Percentiles rank a stretch among this genome's conserved stretches.
These are phyloP conservation scores for Naganishia cerealis DNA, from an alignment of 1,284 basidiomycete genomes.

Conservation along the genomic window DNA sequence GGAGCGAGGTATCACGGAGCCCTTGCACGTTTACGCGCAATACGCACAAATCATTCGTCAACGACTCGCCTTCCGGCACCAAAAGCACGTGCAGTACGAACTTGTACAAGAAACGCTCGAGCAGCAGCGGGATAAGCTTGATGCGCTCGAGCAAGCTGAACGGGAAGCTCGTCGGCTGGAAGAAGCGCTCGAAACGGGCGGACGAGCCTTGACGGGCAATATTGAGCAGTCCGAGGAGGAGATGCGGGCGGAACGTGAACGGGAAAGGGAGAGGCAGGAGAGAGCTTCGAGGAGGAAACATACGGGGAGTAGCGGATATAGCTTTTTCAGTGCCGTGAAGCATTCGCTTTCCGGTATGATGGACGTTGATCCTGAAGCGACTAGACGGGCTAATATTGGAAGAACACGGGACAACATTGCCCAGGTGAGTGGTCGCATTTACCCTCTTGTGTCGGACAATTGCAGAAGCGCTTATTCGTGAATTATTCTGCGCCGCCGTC, in stretches of 20 bases:
- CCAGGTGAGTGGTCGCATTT: constrained; percentile 62
- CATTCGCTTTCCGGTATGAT: constrained; percentile 97
- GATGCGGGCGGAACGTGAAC: constrained; percentile 35
- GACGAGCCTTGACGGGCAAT: constrained; percentile 36
- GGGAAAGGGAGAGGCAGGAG: constrained; percentile 37
- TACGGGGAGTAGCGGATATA: constrained; percentile 67
- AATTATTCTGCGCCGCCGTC: background rate
- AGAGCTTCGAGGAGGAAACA: constrained; percentile 24
- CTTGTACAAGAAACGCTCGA: constrained; percentile 91
- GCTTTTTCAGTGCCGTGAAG: constrained; percentile 84
- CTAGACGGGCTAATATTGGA: constrained; percentile 84
- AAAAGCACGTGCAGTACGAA: constrained; percentile 97
- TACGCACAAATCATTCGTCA: constrained; percentile 93
- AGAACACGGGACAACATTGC: constrained; percentile 92
- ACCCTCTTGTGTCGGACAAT: background rate
- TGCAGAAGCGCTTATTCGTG: background rate
- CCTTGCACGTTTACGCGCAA: constrained; percentile 91
- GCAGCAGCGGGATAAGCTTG: constrained; percentile 79
- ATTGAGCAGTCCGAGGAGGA: constrained; percentile 30
- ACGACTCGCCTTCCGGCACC: constrained; percentile 88
- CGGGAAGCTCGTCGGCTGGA: constrained; percentile 84
- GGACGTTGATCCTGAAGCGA: constrained; percentile 96
- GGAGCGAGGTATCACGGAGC: constrained; percentile 91
- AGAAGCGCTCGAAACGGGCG: constrained; percentile 66
- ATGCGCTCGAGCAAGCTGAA: constrained; percentile 89